These are phyloP conservation scores for Mycena rebaudengoi DNA, from an alignment of 768 basidiomycete species.

Conservation along the genomic window DNA sequence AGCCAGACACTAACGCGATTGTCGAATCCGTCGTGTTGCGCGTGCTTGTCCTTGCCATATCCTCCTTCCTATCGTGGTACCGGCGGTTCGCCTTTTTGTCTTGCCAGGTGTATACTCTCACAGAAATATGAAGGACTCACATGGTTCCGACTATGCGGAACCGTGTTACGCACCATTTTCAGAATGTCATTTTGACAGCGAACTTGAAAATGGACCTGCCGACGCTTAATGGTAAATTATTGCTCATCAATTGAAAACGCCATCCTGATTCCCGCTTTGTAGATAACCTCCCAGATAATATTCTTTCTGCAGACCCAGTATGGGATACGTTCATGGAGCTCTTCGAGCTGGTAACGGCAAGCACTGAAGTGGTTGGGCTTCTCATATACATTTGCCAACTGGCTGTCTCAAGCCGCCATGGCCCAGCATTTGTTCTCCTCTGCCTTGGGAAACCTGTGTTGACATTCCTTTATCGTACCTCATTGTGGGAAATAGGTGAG, in stretches of 20 bases:
- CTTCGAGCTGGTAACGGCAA: conserved; percentile 28
- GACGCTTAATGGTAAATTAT: conserved; percentile 12
- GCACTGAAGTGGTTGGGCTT: conserved; percentile 37
- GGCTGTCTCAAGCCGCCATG: conserved; percentile 39
- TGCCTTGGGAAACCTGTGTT: conserved; percentile 44
- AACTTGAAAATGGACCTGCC: conserved; percentile 23
- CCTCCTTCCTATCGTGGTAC: conserved; percentile 11
- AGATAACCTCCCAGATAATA: conserved; percentile 16
- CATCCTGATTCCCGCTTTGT: background rate
- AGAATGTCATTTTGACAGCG: conserved; percentile 35
- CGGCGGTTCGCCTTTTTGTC: background rate
- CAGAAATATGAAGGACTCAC: background rate
- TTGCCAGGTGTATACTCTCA: background rate
- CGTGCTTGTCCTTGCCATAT: conserved; percentile 16
- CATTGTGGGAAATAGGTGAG: conserved; percentile 42
- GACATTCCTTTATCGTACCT: conserved; percentile 19
- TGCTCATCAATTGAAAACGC: background rate
- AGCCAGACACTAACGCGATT: conserved; percentile 14
- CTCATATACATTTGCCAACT: conserved; percentile 40
- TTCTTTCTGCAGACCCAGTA: conserved; percentile 1
- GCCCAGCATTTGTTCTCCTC: conserved; percentile 43
- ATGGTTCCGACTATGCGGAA: conserved; percentile 18
- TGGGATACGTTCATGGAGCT: conserved; percentile 33
- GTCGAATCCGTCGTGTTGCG: conserved; percentile 16
- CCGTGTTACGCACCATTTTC: conserved; percentile 33